These are phyloP conservation scores for Metschnikowia picachoensis DNA, from an alignment of 805 yeast species.

Conservation along the genomic window DNA sequence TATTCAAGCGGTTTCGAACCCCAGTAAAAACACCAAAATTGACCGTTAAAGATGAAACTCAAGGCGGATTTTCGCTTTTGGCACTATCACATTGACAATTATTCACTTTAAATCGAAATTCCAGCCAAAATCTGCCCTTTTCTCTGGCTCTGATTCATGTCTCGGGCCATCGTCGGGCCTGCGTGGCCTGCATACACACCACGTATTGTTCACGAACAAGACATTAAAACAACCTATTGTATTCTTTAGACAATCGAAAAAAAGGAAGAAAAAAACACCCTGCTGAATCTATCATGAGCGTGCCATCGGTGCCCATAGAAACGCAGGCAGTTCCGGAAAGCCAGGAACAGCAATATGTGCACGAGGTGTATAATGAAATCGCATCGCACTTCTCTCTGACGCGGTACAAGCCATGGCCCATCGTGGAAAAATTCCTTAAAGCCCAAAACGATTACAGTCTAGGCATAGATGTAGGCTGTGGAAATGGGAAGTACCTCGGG, in stretches of 20 bases:
- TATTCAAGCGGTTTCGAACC: no score
- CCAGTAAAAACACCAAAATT: no score
- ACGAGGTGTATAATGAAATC: conserved; percentile 87
- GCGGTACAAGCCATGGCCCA: conserved; percentile 96
- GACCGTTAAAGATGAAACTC: no score
- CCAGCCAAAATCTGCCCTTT: no score
- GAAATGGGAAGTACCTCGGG: conserved; percentile 87
- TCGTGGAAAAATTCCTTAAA: conserved; percentile 68
- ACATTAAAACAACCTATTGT: no score
- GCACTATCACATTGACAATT: no score
- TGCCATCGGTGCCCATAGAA: conserved; percentile 30
- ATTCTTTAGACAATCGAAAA: background rate
- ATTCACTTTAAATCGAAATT: no score
- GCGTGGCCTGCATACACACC: no score
- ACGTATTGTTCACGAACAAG: no score
- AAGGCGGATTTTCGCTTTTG: no score
- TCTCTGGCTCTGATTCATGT: no score
- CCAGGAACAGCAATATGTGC: conserved; percentile 79
- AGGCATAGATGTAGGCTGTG: conserved; percentile 95
- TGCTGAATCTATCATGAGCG: conserved; percentile 20
- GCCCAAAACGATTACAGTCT: conserved; percentile 49
- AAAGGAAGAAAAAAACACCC: background rate
- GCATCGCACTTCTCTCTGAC: conserved; percentile 93
- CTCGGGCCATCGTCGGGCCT: no score
- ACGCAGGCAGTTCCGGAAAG: conserved; percentile 39